These are phyloP conservation scores for Pyronema domesticum DNA, from an alignment of 495 filamentous ascomycete genomes.

Conservation along the genomic window DNA sequence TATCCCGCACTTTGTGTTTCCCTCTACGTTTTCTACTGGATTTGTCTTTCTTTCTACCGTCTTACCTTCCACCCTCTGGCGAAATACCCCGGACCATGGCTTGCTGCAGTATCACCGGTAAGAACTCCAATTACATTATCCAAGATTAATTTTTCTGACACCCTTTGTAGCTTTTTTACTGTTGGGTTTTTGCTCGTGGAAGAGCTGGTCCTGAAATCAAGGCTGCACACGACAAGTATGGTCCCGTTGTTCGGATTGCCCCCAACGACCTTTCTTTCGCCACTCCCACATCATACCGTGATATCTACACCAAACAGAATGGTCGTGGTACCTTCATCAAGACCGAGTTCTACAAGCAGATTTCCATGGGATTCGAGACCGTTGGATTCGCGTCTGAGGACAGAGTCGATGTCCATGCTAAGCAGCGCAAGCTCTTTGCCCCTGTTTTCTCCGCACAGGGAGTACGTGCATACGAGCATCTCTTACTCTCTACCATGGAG, in stretches of 20 bases:
- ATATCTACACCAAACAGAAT: not conserved
- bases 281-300: not conserved
- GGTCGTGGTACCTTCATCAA: not conserved
- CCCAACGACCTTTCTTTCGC: slow-evolving; percentile 6
- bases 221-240: not conserved
- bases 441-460: not conserved
- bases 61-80: slow-evolving; percentile 15
- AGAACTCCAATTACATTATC: slow-evolving; percentile 11
- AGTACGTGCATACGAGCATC: not conserved
- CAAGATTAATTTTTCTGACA: not conserved
- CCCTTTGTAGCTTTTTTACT: not conserved
- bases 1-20: not conserved
- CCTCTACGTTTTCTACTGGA: slow-evolving; percentile 2
- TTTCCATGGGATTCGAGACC: not conserved
- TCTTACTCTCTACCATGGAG: not conserved
- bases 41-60: slow-evolving; percentile 8
- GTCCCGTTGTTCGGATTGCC: slow-evolving; percentile 9
- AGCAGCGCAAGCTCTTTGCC: not conserved
- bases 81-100: slow-evolving; percentile 9
- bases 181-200: not conserved
- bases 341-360: not conserved
- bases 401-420: not conserved
- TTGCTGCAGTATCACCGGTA: slow-evolving; percentile 5
- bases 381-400: not conserved
- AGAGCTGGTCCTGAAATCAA: not conserved